Percentiles rank a stretch among this genome's conserved stretches.
phyloP scores from a whole-genome alignment of 2,329 filamentous ascomycete species.

The Periconia sp. region DNA sequence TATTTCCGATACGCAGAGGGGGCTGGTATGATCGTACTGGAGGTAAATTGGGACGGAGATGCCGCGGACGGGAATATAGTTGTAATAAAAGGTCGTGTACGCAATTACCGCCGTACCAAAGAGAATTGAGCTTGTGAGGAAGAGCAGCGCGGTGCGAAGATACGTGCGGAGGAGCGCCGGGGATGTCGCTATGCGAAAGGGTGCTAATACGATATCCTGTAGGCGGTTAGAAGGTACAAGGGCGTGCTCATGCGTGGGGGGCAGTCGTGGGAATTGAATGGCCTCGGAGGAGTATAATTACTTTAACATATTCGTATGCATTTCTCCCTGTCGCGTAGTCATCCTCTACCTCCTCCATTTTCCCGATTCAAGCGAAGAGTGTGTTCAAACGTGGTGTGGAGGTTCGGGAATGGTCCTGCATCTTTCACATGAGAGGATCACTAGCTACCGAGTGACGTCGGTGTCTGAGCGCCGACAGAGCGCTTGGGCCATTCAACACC shows the following conservation, averaged over 20 bases:
- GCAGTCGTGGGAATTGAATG: too few species aligned
- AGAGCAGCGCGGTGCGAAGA: constrained; percentile 63
- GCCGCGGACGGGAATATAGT: constrained; percentile 70
- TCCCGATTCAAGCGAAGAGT: constrained; percentile 3
- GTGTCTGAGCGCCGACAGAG: constrained; percentile 8
- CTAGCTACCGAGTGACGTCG: constrained; percentile 29
- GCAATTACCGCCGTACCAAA: constrained; percentile 64
- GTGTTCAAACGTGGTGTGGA: too few species aligned
- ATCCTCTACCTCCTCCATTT: constrained; percentile 31
- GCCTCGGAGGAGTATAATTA: too few species aligned
- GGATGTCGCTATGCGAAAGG: constrained; percentile 63
- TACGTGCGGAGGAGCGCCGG: constrained; percentile 69
- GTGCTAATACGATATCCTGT: constrained; percentile 61
- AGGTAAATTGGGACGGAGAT: constrained; percentile 68
- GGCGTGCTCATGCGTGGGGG: too few species aligned
- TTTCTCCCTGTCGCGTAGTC: constrained; percentile 16
- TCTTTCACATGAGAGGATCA: constrained; percentile 32
- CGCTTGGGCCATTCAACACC: constrained; percentile 26
- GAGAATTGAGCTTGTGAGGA: constrained; percentile 60
- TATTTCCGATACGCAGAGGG: constrained; percentile 4
- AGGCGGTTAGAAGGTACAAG: too few species aligned
- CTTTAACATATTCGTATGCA: neutral
- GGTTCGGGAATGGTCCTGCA: too few species aligned
- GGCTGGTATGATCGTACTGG: constrained; percentile 62
- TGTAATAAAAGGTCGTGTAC: constrained; percentile 72